Conservation (phyloP, 2,329 filamentous ascomycete genomes). For the Penicillium occitanis region DNA sequence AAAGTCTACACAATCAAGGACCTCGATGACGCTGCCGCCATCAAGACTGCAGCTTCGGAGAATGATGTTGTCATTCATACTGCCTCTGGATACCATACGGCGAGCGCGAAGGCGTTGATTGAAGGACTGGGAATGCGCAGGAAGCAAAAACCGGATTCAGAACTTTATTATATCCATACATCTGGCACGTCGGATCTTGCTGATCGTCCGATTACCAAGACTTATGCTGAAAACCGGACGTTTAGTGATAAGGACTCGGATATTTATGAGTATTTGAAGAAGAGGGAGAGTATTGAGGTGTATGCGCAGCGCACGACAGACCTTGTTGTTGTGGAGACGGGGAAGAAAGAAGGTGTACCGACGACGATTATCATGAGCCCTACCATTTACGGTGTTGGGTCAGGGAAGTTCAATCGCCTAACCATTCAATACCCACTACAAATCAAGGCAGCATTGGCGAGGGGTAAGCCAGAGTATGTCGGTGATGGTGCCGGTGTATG, state of each 20-base stretch:
- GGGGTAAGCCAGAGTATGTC: background rate
- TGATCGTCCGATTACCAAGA: slow-evolving; percentile 42
- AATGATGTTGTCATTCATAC: slow-evolving; percentile 46
- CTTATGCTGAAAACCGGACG: slow-evolving; percentile 31
- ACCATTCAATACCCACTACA: slow-evolving; percentile 2
- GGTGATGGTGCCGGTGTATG: background rate
- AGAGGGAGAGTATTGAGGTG: slow-evolving; percentile 36
- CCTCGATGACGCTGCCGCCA: slow-evolving; percentile 23
- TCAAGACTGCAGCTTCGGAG: slow-evolving; percentile 19
- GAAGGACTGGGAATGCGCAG: slow-evolving; percentile 44
- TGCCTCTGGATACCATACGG: slow-evolving; percentile 41
- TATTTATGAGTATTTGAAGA: slow-evolving; percentile 45
- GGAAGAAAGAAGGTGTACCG: slow-evolving; percentile 43
- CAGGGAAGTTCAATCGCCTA: background rate
- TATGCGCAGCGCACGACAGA: slow-evolving; percentile 50
- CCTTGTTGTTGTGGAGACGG: slow-evolving; percentile 44
- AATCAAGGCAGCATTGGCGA: background rate
- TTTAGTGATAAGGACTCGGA: slow-evolving; percentile 48
- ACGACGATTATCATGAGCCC: slow-evolving; percentile 51
- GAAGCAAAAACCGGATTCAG: slow-evolving; percentile 21
- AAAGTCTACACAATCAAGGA: slow-evolving; percentile 21
- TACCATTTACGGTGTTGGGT: slow-evolving; percentile 47
- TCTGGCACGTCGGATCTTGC: slow-evolving; percentile 29
- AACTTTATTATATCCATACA: slow-evolving; percentile 5
- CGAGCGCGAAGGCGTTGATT: slow-evolving; percentile 44